Evolutionary conservation across 2,329 filamentous ascomycete species (phyloP).

Genomic region (Fusarium chlamydosporum): DNA sequence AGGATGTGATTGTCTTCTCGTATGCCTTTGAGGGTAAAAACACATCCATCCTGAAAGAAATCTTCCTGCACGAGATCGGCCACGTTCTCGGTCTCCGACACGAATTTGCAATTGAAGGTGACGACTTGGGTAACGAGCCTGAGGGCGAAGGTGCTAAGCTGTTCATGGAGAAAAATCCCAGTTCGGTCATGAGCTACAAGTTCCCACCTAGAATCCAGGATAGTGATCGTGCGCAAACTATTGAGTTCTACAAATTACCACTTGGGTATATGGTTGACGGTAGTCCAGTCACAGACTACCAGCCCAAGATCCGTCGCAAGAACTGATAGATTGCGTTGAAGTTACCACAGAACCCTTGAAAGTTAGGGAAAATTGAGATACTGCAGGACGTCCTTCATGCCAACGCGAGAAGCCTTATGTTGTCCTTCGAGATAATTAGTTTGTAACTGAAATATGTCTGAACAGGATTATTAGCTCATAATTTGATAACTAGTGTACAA

Average conservation of each 20-base stretch:
- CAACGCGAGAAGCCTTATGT: too few species aligned
- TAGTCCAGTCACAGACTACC: not conserved
- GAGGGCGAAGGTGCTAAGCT: not conserved
- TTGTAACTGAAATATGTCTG: too few species aligned
- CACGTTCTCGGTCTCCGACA: constrained; percentile 1
- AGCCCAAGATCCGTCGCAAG: not conserved
- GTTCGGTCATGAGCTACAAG: constrained; percentile 1
- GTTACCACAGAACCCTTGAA: too few species aligned
- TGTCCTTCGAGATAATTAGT: too few species aligned
- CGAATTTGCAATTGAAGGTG: not conserved
- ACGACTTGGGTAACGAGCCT: too few species aligned
- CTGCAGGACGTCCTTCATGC: too few species aligned
- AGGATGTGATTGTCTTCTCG: not conserved
- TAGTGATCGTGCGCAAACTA: not conserved
- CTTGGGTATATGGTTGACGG: not conserved
- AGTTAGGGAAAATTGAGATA: too few species aligned
- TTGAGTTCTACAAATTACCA: not conserved
- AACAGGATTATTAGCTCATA: too few species aligned
- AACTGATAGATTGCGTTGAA: too few species aligned
- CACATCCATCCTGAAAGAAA: not conserved
- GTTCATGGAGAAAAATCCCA: not conserved
- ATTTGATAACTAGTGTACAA: too few species aligned
- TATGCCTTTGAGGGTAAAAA: not conserved
- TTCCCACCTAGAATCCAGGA: not conserved
- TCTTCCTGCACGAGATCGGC: constrained; percentile 2